Conservation (phyloP, 805 yeast species). For the Huiozyma sinensis region DNA sequence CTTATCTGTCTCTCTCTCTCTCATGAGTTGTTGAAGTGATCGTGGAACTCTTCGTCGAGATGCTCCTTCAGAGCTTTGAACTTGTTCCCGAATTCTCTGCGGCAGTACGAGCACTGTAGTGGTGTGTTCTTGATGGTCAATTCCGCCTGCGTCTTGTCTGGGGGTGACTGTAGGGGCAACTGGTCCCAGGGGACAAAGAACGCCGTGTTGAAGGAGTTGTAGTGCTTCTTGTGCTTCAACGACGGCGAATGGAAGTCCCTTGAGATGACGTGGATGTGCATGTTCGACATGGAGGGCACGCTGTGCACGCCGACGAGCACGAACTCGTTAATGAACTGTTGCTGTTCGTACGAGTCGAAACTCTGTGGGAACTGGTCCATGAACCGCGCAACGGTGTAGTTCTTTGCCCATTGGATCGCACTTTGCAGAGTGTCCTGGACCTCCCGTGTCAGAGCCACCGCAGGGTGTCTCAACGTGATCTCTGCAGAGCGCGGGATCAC, state of each 20-base stretch:
- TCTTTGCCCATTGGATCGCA: slow-evolving; percentile 16
- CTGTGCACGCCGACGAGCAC: slow-evolving; percentile 58
- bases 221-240: slow-evolving; percentile 55
- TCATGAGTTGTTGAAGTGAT: slow-evolving; percentile 9
- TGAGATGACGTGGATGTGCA: slow-evolving; percentile 67
- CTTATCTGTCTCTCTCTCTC: too few relatives aligned
- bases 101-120: slow-evolving; percentile 35
- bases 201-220: slow-evolving; percentile 54
- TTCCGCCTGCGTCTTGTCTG: slow-evolving; percentile 33
- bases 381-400: slow-evolving; percentile 24
- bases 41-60: slow-evolving; percentile 29
- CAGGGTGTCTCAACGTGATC: slow-evolving; percentile 40
- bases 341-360: neutral
- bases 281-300: slow-evolving; percentile 55
- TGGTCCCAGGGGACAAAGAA: slow-evolving; percentile 51
- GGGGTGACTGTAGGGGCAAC: slow-evolving; percentile 31
- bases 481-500: slow-evolving; percentile 42
- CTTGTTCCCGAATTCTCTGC: slow-evolving; percentile 31
- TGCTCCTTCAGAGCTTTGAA: slow-evolving; percentile 36
- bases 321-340: slow-evolving; percentile 13
- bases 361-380: slow-evolving; percentile 7
- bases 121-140: slow-evolving; percentile 24
- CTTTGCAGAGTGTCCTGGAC: slow-evolving; percentile 32
- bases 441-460: slow-evolving; percentile 31
- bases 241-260: slow-evolving; percentile 45